Conservation (phyloP, 169 alveolate species). For the Besnoitia besnoiti region DNA sequence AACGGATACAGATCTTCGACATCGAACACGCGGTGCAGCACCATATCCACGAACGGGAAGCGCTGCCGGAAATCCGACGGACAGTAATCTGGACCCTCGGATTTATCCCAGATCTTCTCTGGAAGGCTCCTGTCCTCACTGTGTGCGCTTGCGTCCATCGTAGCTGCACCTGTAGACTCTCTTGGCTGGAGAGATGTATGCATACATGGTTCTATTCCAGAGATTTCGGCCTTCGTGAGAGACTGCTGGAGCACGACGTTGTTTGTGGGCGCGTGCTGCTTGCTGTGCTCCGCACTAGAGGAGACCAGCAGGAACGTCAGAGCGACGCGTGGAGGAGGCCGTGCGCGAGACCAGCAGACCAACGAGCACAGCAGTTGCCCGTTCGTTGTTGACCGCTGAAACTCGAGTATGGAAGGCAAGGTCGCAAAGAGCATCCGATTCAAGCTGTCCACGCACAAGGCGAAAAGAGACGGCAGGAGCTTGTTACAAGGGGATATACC, state of each 20-base stretch:
- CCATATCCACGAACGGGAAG: slow-evolving; percentile 11
- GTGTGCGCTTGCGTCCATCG: too few relatives aligned
- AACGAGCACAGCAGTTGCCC: slow-evolving; percentile 1
- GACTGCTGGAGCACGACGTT: too few relatives aligned
- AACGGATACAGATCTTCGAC: background rate
- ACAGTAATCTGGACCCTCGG: too few relatives aligned
- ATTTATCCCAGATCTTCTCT: too few relatives aligned
- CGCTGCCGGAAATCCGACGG: slow-evolving; percentile 7
- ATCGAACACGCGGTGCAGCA: background rate
- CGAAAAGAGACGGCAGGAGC: background rate
- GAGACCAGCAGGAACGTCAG: slow-evolving; percentile 3
- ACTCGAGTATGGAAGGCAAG: background rate
- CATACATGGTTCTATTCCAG: too few relatives aligned
- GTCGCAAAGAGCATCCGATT: background rate
- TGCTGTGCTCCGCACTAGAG: slow-evolving; percentile 3
- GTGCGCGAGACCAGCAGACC: background rate
- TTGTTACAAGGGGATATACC: background rate
- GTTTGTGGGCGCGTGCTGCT: too few relatives aligned
- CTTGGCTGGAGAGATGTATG: too few relatives aligned
- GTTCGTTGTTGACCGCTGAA: background rate
- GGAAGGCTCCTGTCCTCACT: too few relatives aligned
- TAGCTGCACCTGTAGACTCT: too few relatives aligned
- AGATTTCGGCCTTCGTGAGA: too few relatives aligned
- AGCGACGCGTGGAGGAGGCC: background rate
- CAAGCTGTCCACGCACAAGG: slow-evolving; percentile 16